Base-by-base conservation (phyloP, 2,329 filamentous ascomycete genomes). In the Fusarium piperis region DNA sequence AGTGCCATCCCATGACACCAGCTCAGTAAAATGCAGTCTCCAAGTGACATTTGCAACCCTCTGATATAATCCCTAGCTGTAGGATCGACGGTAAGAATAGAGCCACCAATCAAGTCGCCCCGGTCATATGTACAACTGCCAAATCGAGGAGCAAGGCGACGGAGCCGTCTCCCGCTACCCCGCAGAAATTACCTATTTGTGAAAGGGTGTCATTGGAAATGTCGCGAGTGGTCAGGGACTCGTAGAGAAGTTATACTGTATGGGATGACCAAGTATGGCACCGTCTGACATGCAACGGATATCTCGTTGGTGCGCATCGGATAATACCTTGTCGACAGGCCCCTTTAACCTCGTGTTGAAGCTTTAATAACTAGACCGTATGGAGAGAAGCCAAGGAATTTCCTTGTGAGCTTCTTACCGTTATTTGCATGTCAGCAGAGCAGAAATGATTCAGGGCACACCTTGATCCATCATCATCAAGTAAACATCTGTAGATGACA, bases 371-470 rank as follows among this genome's bases (percentile, higher is more conserved):
- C 12, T 35, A 59, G 18, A n/a, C 20, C 10, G 11, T 59, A 44
- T n/a, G 9, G 32, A 13, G 28, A 36, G 9, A 7, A 23, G 15
- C 18, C 33, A 56, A 38, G 52, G 8, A 38, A 26, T 56, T 56
- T 28, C 4, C 33, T 15, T 38, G 9, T 28, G 32, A 30, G 23
- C 16, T 16, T 36, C 28, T 28, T 41, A n/a, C 30, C 36, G 12
- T 23, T 26, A 44, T 6, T 35, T 18, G 39, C 20, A 32, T 48
- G 39, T 36, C 26, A 10, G 53, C 1, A 39, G 9, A 26, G 16
- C 7, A 59, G 46, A 48, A 62, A 65, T 48, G 58, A 62, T 33
- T 6, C 46, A 51, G 62, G 62, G 61, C 35, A 33, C 8, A 39
- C 44, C 36, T 16, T 15, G 11, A 46, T 26, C 41, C 41, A 60